Evolutionary conservation across 495 filamentous ascomycete genomes (phyloP).

Genomic region (Sordaria brevicollis): DNA sequence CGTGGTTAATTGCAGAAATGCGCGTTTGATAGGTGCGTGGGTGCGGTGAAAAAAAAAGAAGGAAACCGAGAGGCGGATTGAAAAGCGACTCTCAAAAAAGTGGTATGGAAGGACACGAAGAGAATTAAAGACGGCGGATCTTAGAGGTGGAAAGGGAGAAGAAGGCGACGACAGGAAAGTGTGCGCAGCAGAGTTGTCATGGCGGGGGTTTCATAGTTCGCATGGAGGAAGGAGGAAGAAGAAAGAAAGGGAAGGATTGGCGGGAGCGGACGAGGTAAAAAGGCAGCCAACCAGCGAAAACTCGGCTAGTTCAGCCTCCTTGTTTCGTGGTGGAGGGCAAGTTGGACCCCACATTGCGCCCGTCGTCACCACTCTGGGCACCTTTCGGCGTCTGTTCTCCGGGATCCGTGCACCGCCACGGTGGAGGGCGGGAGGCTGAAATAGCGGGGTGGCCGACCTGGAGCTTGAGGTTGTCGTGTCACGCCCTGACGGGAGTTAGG

Average conservation of each 20-base stretch:
- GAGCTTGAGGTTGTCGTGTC: background rate
- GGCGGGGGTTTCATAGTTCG: constrained; percentile 4
- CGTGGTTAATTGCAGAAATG: constrained; percentile 1
- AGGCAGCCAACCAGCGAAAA: constrained; percentile 14
- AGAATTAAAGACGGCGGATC: background rate
- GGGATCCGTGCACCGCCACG: constrained; percentile 6
- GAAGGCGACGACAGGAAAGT: background rate
- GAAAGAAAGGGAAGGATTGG: constrained; percentile 4
- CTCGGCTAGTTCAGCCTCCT: constrained; percentile 20
- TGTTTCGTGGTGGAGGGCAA: constrained; percentile 4
- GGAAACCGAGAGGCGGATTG: background rate
- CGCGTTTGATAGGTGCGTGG: too few relatives aligned
- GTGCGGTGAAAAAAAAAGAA: background rate
- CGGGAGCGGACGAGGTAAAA: background rate
- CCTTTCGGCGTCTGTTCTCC: background rate
- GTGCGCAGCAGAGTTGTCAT: background rate
- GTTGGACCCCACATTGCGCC: background rate
- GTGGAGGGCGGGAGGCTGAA: background rate
- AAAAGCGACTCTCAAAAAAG: background rate
- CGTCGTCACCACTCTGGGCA: background rate
- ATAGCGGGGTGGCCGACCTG: background rate
- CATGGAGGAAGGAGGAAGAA: constrained; percentile 3
- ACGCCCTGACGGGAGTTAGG: background rate
- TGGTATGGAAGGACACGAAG: constrained; percentile 2
- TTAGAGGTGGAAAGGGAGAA: background rate